Evolutionary conservation across 176 grass and related monocot genomes (phyloP).

Genomic region (Lolium multiflorum): DNA sequence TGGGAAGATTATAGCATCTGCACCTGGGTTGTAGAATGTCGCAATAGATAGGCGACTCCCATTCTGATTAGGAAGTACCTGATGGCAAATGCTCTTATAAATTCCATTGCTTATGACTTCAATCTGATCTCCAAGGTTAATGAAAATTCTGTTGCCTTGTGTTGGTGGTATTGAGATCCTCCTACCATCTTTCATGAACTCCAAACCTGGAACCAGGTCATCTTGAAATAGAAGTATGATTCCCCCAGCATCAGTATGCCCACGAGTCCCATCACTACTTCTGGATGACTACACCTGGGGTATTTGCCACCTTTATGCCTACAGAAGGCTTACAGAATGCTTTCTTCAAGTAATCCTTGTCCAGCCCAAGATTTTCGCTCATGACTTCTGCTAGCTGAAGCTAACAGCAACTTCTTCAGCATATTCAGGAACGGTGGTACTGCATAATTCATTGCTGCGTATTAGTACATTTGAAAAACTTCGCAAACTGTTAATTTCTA

Average conservation of each 20-base stretch:
- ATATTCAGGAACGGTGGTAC: conserved; percentile 47
- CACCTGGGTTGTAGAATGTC: conserved; percentile 72
- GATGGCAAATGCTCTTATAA: conserved; percentile 73
- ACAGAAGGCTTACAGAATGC: conserved; percentile 60
- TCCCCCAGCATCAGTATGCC: conserved; percentile 69
- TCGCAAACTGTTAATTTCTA: conserved; percentile 1
- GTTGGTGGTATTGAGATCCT: conserved; percentile 67
- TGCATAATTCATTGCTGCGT: conserved; percentile 40
- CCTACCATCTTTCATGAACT: conserved; percentile 73
- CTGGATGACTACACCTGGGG: conserved; percentile 60
- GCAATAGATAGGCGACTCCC: conserved; percentile 66
- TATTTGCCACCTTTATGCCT: conserved; percentile 76
- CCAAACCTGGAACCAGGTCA: conserved; percentile 60
- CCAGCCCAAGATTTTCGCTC: conserved; percentile 74
- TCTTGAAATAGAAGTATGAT: conserved; percentile 71
- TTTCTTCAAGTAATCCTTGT: conserved; percentile 58
- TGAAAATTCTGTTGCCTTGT: conserved; percentile 57
- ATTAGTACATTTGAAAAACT: conserved; percentile 43
- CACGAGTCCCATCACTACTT: conserved; percentile 60
- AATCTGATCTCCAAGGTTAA: conserved; percentile 73
- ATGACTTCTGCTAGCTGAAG: conserved; percentile 56
- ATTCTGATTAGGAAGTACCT: conserved; percentile 51
- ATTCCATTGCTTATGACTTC: conserved; percentile 73
- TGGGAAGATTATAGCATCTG: conserved; percentile 61
- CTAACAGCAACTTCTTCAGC: conserved; percentile 53